Conservation (phyloP, 305 asterid genomes). For the Solanum hybrid region DNA sequence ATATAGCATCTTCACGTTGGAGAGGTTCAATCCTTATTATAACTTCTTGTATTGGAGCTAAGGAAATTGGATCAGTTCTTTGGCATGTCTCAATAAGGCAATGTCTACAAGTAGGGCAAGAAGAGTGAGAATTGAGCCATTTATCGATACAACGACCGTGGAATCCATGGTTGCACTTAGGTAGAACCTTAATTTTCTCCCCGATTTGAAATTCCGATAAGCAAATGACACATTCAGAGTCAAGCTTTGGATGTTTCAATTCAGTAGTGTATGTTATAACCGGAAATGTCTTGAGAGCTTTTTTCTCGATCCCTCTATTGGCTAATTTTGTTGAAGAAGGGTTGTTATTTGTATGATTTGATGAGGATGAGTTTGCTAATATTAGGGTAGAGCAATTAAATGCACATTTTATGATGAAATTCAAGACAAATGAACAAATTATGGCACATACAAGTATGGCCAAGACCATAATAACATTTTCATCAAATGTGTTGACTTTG, state of each 20-base stretch:
- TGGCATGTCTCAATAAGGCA: constrained; percentile 6
- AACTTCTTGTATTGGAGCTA: not conserved
- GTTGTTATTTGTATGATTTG: not conserved
- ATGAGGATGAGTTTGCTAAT: not conserved
- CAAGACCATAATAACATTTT: constrained; percentile 8
- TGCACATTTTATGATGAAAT: constrained; percentile 6
- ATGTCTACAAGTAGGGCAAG: constrained; percentile 13
- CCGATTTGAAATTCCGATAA: not conserved
- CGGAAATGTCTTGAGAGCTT: not conserved
- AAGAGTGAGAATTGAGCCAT: constrained; percentile 10
- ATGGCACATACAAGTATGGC: constrained; percentile 8
- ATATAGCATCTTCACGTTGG: not conserved
- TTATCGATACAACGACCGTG: not conserved
- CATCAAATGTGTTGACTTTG: not conserved
- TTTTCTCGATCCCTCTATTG: not conserved
- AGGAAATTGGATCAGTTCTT: not conserved
- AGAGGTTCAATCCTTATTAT: constrained; percentile 2
- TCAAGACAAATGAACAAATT: constrained; percentile 5
- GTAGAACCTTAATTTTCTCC: not conserved
- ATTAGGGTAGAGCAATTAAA: not conserved
- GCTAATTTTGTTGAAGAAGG: not conserved
- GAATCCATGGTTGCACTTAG: constrained; percentile 9
- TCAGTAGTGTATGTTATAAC: not conserved
- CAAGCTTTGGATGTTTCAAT: not conserved
- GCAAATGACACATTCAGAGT: not conserved